phyloP scores from a whole-genome alignment of 2,329 filamentous ascomycete genomes.

The Dryadomyces quercus-mongolicae region DNA sequence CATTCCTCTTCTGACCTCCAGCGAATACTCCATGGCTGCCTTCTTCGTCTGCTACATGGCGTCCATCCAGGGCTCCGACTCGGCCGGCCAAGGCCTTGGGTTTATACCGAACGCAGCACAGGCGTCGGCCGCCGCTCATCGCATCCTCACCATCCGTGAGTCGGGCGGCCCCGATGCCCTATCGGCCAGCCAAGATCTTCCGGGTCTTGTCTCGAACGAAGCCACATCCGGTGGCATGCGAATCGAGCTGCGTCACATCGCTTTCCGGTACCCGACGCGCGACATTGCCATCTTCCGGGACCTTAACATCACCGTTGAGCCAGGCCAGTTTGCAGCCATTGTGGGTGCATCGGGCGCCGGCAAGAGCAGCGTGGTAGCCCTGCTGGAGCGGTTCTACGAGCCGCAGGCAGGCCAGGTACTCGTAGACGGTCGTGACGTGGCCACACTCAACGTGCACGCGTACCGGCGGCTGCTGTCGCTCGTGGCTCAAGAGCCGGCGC shows the following conservation, averaged over 20 bases:
- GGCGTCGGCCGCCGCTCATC: constrained; percentile 45
- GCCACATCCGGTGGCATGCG: constrained; percentile 22
- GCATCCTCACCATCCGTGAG: constrained; percentile 41
- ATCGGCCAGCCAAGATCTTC: constrained; percentile 23
- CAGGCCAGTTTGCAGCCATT: constrained; percentile 58
- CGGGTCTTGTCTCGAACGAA: constrained; percentile 28
- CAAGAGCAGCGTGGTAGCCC: constrained; percentile 54
- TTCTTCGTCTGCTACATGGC: constrained; percentile 53
- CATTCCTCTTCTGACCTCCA: constrained; percentile 5
- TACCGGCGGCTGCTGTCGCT: constrained; percentile 57
- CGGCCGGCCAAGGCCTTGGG: constrained; percentile 53
- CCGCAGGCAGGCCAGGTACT: constrained; percentile 50
- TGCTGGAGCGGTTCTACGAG: constrained; percentile 62
- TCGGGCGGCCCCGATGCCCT: constrained; percentile 24
- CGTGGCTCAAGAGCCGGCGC: constrained; percentile 62
- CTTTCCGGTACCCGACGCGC: constrained; percentile 50
- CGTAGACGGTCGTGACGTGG: constrained; percentile 49
- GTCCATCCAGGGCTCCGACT: constrained; percentile 54
- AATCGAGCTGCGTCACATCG: constrained; percentile 42
- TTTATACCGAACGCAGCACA: constrained; percentile 54
- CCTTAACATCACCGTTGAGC: constrained; percentile 51
- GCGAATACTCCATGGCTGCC: constrained; percentile 31
- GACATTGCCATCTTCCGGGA: constrained; percentile 45
- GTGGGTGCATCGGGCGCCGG: constrained; percentile 61
- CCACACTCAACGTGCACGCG: constrained; percentile 41